Evolutionary conservation across 2,329 filamentous ascomycete genomes (phyloP).

Genomic region (Colletotrichum cereale): DNA sequence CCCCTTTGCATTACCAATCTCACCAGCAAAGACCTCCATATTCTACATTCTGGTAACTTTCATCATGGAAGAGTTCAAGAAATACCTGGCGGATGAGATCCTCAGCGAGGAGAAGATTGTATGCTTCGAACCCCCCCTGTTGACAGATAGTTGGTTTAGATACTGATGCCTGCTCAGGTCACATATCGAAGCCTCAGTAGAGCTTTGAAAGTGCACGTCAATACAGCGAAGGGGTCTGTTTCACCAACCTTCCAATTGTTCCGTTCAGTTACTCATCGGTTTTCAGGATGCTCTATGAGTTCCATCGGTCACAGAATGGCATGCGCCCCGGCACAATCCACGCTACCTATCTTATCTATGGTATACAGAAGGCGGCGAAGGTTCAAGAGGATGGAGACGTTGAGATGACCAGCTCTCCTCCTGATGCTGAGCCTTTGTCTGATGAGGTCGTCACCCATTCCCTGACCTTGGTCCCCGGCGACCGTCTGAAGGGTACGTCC

Average conservation of each 20-base stretch:
- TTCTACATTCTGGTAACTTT: background rate
- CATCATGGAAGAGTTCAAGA: conserved; percentile 72
- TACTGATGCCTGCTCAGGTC: conserved; percentile 66
- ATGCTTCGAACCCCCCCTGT: conserved; percentile 46
- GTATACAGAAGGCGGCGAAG: conserved; percentile 65
- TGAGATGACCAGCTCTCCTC: conserved; percentile 76
- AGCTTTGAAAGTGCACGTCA: conserved; percentile 85
- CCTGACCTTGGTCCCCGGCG: conserved; percentile 78
- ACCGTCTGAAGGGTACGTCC: conserved; percentile 74
- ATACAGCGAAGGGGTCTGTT: conserved; percentile 86
- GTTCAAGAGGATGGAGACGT: conserved; percentile 70
- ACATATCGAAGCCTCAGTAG: conserved; percentile 90
- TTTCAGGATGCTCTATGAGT: conserved; percentile 87
- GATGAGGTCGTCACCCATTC: conserved; percentile 67
- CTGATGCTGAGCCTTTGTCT: conserved; percentile 62
- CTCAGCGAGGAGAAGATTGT: conserved; percentile 82
- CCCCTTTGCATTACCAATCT: background rate
- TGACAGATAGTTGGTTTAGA: conserved; percentile 3
- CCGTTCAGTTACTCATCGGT: conserved; percentile 57
- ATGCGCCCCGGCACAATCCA: conserved; percentile 82
- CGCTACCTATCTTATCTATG: conserved; percentile 91
- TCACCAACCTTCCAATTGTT: conserved; percentile 7
- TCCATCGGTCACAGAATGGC: conserved; percentile 81
- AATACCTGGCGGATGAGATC: conserved; percentile 80
- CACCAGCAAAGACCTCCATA: background rate